These are phyloP conservation scores for Tilletia setariae DNA, from an alignment of 1,284 basidiomycete genomes.

Conservation along the genomic window DNA sequence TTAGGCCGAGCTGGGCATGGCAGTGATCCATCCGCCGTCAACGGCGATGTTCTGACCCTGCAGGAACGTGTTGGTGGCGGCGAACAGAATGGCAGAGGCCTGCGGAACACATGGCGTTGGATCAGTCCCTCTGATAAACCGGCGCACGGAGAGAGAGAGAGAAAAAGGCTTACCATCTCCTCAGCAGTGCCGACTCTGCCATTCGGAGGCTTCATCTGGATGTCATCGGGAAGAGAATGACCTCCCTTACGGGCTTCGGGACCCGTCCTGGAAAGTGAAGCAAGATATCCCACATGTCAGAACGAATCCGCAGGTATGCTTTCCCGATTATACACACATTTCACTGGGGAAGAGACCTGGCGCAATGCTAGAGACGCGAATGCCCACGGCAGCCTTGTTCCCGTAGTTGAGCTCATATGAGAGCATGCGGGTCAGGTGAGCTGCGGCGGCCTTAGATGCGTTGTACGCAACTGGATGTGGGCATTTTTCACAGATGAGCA, in stretches of 20 bases:
- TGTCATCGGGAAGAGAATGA: not conserved
- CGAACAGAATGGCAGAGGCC: slow-evolving; percentile 34
- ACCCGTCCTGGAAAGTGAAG: too few relatives aligned
- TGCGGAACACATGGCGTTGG: not conserved
- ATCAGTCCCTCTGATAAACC: not conserved
- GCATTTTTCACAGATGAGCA: too few relatives aligned
- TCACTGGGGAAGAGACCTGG: slow-evolving; percentile 40
- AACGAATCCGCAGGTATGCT: too few relatives aligned
- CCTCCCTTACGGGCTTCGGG: not conserved
- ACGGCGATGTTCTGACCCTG: slow-evolving; percentile 38
- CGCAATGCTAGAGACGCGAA: slow-evolving; percentile 43
- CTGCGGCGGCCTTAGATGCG: slow-evolving; percentile 40
- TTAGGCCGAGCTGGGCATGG: slow-evolving; percentile 23
- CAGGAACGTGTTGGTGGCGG: slow-evolving; percentile 35
- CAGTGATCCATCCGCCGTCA: slow-evolving; percentile 41
- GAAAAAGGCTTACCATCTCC: slow-evolving; percentile 26
- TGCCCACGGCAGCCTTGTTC: slow-evolving; percentile 16
- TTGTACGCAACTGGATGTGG: slow-evolving; percentile 36
- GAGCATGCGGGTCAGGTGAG: slow-evolving; percentile 41
- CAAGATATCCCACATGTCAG: too few relatives aligned
- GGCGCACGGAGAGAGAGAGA: not conserved
- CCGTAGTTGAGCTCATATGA: slow-evolving; percentile 37
- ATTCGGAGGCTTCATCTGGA: not conserved
- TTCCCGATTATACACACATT: too few relatives aligned
- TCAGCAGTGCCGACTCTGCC: slow-evolving; percentile 32